Evolutionary conservation across 1,284 basidiomycete genomes (phyloP), one percentile per base, ranked within the genome.

Genomic region (Athelia psychrophila): DNA sequence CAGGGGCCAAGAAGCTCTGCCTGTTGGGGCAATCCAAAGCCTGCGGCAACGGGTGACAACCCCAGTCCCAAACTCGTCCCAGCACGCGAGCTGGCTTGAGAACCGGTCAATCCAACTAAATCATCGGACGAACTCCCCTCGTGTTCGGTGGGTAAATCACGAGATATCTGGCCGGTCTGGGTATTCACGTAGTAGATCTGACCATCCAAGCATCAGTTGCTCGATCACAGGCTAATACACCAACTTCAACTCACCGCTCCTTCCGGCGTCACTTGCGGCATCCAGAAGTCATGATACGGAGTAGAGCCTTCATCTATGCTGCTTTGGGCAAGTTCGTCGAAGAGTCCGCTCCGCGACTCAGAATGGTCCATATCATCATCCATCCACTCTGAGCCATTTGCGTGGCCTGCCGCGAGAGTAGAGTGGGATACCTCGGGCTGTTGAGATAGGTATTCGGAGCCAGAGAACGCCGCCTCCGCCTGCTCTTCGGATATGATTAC

Each of bases 171-270:
- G 33, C 93, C 93, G 2, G 95, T 98, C 58, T 90, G 81, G 0
- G 90, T 91, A 64, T 98, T 98, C 59, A 93, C 82, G 71, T 97
- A 98, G 76, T 88, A 94, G 65, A 98, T 91, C 90, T 98, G 54
- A 32, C 54, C 50, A 48, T 52, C 51, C 19, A 49, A 54, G 40
- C 19, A 51, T 52, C 44, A 48, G 27, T 50, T 48, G 42, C 44
- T 42, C 45, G 40, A 46, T 49, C 48, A 24, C 49, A 23, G 47
- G 47, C 19, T 44, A 53, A 49, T 30, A n/a, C n/a, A n/a, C 23
- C 45, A 44, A 47, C 52, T 44, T 30, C 48, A 48, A 66, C 81
- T 68, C 60, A 87, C 89, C 77, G 88, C 86, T 52, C 88, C 87
- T 63, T 88, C 83, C 48, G 76, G 67, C 5, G 83, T 81, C 27